Conservation (phyloP, 257 asterid species). For the Fraxinus anomala region DNA sequence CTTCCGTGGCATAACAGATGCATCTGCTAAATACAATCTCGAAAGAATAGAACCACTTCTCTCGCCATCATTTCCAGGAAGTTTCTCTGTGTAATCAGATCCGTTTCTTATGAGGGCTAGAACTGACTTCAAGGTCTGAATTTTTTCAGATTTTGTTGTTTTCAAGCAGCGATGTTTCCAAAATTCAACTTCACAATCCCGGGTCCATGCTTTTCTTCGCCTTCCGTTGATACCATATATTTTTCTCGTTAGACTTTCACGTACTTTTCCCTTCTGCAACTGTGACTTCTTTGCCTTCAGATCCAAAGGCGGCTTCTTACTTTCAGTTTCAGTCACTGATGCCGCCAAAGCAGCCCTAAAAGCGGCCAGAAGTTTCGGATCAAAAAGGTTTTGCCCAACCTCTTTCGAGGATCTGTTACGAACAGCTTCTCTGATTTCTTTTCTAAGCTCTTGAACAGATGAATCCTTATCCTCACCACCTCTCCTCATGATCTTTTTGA, state of each 20-base stretch:
- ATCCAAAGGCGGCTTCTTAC: slow-evolving; percentile 58
- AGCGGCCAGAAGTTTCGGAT: slow-evolving; percentile 91
- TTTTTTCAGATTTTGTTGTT: slow-evolving; percentile 70
- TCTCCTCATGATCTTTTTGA: slow-evolving; percentile 93
- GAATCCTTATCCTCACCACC: slow-evolving; percentile 69
- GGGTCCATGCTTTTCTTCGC: slow-evolving; percentile 84
- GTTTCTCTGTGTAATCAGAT: slow-evolving; percentile 39
- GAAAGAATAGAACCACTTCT: slow-evolving; percentile 66
- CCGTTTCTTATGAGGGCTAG: slow-evolving; percentile 71
- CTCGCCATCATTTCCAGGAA: slow-evolving; percentile 49
- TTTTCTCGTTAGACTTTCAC: slow-evolving; percentile 88
- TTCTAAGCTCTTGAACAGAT: slow-evolving; percentile 58
- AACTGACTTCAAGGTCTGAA: slow-evolving; percentile 86
- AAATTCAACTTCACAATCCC: slow-evolving; percentile 96
- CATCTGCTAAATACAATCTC: slow-evolving; percentile 89
- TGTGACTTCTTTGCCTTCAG: slow-evolving; percentile 73
- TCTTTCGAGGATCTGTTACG: slow-evolving; percentile 73
- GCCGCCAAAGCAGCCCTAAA: slow-evolving; percentile 90
- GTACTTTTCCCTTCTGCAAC: slow-evolving; percentile 91
- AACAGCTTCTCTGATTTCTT: slow-evolving; percentile 84
- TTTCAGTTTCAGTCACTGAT: slow-evolving; percentile 65
- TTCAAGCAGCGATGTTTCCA: slow-evolving; percentile 93
- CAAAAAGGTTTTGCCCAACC: slow-evolving; percentile 61
- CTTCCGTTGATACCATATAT: slow-evolving; percentile 89
- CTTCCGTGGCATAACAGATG: slow-evolving; percentile 85